Evolutionary conservation across 2,329 filamentous ascomycete genomes (phyloP).

Genomic region (Pyricularia pennisetigena): DNA sequence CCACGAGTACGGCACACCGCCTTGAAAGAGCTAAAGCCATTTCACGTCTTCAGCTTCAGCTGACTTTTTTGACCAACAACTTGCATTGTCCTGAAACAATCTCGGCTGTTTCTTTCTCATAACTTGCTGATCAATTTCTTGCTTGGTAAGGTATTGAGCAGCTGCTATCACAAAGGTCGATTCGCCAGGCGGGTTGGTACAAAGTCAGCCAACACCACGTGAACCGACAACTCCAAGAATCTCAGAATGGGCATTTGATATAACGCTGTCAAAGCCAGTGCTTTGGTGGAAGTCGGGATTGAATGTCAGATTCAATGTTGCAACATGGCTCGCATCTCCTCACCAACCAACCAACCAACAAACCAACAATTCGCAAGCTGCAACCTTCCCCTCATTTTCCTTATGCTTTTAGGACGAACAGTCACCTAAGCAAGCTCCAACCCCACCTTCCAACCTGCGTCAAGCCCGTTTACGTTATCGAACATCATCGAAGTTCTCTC

Average conservation of each 20-base stretch:
- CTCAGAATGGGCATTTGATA: neutral
- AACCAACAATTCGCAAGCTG: neutral
- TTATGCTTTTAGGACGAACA: neutral
- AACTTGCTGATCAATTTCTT: neutral
- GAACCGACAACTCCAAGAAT: neutral
- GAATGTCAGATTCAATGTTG: neutral
- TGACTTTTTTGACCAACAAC: neutral
- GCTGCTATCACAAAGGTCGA: neutral
- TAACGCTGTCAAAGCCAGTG: neutral
- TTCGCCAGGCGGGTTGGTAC: neutral
- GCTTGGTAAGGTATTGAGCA: neutral
- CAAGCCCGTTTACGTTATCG: neutral
- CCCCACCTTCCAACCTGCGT: neutral
- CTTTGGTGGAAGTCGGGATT: neutral
- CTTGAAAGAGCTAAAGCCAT: neutral
- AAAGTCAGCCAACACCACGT: neutral
- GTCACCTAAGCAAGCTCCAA: neutral
- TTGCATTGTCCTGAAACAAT: neutral
- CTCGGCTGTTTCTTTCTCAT: neutral
- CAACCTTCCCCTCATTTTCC: conserved; percentile 1
- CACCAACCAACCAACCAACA: neutral
- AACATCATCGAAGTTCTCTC: neutral
- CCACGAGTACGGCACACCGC: neutral
- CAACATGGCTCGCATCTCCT: neutral
- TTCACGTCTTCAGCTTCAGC: neutral